These are phyloP conservation scores for Erodium moschatum DNA, from an alignment of 441 rosid species.

Conservation along the genomic window DNA sequence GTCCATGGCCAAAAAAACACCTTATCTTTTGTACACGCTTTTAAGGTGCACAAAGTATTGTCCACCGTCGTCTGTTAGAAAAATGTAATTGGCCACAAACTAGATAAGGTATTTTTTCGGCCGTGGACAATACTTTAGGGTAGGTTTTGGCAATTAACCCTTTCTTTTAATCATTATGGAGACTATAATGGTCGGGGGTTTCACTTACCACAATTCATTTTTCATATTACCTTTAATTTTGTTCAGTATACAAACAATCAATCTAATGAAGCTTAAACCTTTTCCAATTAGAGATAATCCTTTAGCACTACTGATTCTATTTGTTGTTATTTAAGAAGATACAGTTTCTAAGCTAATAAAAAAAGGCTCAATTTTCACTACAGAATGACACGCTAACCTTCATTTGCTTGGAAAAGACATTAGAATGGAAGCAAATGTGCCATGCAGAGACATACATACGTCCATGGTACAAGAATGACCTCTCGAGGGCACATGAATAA, in stretches of 20 bases:
- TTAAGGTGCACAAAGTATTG: no score
- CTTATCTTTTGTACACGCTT: no score
- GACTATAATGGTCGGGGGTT: neutral
- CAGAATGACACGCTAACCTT: constrained; percentile 49
- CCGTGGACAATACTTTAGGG: no score
- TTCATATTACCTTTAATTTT: neutral
- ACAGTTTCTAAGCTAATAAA: constrained; percentile 7
- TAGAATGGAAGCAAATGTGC: constrained; percentile 98
- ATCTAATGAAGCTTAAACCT: neutral
- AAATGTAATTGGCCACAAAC: no score
- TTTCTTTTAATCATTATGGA: neutral
- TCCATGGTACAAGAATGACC: constrained; percentile 96
- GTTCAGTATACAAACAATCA: neutral
- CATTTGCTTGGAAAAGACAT: constrained; percentile 96
- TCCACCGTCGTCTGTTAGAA: no score
- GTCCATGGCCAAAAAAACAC: no score
- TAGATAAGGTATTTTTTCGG: no score
- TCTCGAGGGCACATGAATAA: constrained; percentile 93
- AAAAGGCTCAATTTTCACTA: neutral
- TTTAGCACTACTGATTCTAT: neutral
- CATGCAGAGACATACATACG: constrained; percentile 95
- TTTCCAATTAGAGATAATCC: neutral
- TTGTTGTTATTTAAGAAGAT: constrained; percentile 14
- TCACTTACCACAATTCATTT: neutral
- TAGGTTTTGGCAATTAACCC: no score